Evolutionary conservation across 1,284 basidiomycete species (phyloP).

Genomic region (Rhodotorula mucilaginosa): DNA sequence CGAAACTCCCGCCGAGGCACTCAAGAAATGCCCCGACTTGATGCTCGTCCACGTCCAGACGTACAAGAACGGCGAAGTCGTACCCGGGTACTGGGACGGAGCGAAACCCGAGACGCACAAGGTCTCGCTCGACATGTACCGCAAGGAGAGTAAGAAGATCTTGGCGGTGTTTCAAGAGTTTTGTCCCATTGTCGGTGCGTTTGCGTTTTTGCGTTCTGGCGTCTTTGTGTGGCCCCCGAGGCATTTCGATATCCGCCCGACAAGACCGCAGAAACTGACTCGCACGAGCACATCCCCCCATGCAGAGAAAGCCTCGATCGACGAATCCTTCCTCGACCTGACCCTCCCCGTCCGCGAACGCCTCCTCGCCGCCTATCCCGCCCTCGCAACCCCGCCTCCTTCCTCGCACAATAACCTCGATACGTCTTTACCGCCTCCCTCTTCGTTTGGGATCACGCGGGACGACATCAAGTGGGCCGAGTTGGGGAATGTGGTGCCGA

Average conservation of each 20-base stretch:
- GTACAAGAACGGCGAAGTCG: constrained; percentile 80
- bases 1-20: constrained; percentile 41
- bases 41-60: constrained; percentile 90
- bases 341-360: constrained; percentile 70
- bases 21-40: constrained; percentile 76
- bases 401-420: constrained; percentile 68
- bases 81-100: constrained; percentile 81
- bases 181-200: constrained; percentile 42
- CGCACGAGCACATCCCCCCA: too few species aligned
- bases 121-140: constrained; percentile 91
- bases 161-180: constrained; percentile 75
- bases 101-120: constrained; percentile 88
- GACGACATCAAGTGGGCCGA: constrained; percentile 65
- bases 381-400: constrained; percentile 59
- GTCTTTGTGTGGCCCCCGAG: too few species aligned
- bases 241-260: too few species aligned
- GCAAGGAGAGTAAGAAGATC: constrained; percentile 85
- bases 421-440: constrained; percentile 72
- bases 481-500: constrained; percentile 68
- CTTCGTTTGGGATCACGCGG: constrained; percentile 51
- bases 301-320: constrained; percentile 59
- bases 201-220: too few species aligned
- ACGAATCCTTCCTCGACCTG: constrained; percentile 82
- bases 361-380: constrained; percentile 69
- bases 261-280: not conserved